phyloP scores from a whole-genome alignment of 2,329 filamentous ascomycete species.

The Cryphonectria parasitica region DNA sequence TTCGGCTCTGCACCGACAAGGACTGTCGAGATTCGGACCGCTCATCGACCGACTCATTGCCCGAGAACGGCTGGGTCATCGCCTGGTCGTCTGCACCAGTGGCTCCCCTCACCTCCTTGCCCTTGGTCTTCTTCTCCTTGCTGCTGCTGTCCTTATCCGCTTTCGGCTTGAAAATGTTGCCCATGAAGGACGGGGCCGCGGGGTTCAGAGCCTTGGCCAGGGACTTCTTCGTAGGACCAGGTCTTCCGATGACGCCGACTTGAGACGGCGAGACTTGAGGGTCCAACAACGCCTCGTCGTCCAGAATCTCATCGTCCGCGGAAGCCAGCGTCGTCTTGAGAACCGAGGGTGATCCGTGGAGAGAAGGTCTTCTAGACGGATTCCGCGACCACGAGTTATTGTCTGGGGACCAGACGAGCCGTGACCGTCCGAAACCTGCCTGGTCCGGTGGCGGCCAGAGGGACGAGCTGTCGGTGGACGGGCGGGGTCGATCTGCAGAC shows the following conservation, averaged over 20 bases:
- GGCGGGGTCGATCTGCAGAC: slow-evolving; percentile 72
- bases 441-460: slow-evolving; percentile 68
- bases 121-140: slow-evolving; percentile 44
- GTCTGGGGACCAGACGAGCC: slow-evolving; percentile 39
- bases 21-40: slow-evolving; percentile 40
- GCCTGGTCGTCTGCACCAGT: slow-evolving; percentile 32
- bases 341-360: slow-evolving; percentile 73
- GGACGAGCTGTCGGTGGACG: slow-evolving; percentile 77
- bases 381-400: slow-evolving; percentile 63
- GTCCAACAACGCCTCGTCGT: slow-evolving; percentile 58
- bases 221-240: slow-evolving; percentile 60
- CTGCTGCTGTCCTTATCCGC: slow-evolving; percentile 45
- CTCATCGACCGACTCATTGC: slow-evolving; percentile 32
- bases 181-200: slow-evolving; percentile 85
- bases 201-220: slow-evolving; percentile 76
- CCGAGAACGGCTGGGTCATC: slow-evolving; percentile 17
- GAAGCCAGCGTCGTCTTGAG: slow-evolving; percentile 65
- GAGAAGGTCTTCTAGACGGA: slow-evolving; percentile 78
- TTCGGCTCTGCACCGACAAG: slow-evolving; percentile 26
- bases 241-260: slow-evolving; percentile 74
- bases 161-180: slow-evolving; percentile 62
- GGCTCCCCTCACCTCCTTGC: slow-evolving; percentile 43
- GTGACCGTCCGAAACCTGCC: slow-evolving; percentile 40
- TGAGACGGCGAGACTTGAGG: slow-evolving; percentile 59
- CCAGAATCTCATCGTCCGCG: slow-evolving; percentile 67